Conservation (phyloP, 257 asterid genomes). For the Eustoma russellianum region DNA sequence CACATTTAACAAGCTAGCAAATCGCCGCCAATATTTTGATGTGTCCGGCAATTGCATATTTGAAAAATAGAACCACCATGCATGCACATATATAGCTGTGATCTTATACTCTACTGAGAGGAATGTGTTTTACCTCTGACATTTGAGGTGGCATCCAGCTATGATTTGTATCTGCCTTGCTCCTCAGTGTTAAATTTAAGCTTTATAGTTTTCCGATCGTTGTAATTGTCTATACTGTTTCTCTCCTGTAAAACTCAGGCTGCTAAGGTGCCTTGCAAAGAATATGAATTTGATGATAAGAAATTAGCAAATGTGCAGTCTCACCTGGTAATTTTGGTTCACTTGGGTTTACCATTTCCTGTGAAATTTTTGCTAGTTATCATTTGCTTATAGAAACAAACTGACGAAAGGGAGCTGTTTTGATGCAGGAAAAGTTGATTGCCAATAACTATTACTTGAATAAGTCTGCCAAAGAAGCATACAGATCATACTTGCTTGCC, state of each 20-base stretch:
- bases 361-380: neutral
- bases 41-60: too few relatives aligned
- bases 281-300: constrained; percentile 68
- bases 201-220: too few relatives aligned
- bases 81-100: too few relatives aligned
- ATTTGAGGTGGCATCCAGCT: too few relatives aligned
- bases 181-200: too few relatives aligned
- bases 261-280: constrained; percentile 85
- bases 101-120: too few relatives aligned
- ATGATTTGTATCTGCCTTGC: too few relatives aligned
- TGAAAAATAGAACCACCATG: too few relatives aligned
- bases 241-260: constrained; percentile 38
- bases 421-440: constrained; percentile 62
- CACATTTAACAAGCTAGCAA: too few relatives aligned
- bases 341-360: neutral
- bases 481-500: constrained; percentile 73
- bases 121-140: too few relatives aligned
- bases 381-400: neutral
- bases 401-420: constrained; percentile 2
- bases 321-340: constrained; percentile 48
- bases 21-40: too few relatives aligned
- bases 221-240: too few relatives aligned
- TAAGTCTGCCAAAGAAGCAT: constrained; percentile 92
- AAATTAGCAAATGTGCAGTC: constrained; percentile 74
- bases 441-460: constrained; percentile 60